phyloP scores from a whole-genome alignment of 139 green algal genomes.

The Closterium sp. region DNA sequence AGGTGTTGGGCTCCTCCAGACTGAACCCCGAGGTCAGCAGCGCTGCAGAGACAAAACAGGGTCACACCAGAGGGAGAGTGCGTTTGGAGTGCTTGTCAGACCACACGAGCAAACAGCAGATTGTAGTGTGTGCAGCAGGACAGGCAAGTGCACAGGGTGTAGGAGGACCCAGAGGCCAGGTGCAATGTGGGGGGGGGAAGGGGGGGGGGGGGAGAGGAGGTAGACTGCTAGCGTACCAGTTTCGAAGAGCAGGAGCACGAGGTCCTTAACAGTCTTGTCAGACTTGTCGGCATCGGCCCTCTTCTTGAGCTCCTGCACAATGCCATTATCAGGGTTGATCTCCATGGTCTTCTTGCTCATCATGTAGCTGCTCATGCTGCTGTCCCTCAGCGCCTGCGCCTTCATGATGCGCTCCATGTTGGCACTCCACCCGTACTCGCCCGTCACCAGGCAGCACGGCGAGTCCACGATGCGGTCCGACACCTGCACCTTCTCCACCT shows the following conservation, averaged over 20 bases:
- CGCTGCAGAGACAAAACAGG: slow-evolving; percentile 42
- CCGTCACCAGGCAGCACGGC: slow-evolving; percentile 98
- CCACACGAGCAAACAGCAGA: too few relatives aligned
- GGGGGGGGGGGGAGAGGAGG: neutral
- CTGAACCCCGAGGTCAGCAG: slow-evolving; percentile 93
- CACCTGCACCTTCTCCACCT: slow-evolving; percentile 90
- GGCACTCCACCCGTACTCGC: slow-evolving; percentile 98
- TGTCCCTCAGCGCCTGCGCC: slow-evolving; percentile 95
- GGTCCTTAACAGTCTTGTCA: slow-evolving; percentile 99
- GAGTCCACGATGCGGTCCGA: slow-evolving; percentile 98
- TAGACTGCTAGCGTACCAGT: slow-evolving; percentile 65
- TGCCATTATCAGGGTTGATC: slow-evolving; percentile 97
- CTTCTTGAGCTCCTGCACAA: slow-evolving; percentile 90
- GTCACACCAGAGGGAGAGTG: too few relatives aligned
- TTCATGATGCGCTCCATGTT: slow-evolving; percentile 99
- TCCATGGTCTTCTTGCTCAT: slow-evolving; percentile 98
- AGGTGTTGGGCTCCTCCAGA: slow-evolving; percentile 97
- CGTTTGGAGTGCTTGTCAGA: too few relatives aligned
- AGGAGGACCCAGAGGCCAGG: too few relatives aligned
- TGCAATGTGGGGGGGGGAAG: too few relatives aligned
- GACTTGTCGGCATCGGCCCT: slow-evolving; percentile 89
- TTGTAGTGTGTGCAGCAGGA: too few relatives aligned
- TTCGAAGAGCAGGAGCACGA: slow-evolving; percentile 98
- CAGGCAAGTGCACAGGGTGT: too few relatives aligned
- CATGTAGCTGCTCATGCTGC: slow-evolving; percentile 97